Base-by-base conservation (phyloP, 2,329 filamentous ascomycete species). In the Claviceps sp. region DNA sequence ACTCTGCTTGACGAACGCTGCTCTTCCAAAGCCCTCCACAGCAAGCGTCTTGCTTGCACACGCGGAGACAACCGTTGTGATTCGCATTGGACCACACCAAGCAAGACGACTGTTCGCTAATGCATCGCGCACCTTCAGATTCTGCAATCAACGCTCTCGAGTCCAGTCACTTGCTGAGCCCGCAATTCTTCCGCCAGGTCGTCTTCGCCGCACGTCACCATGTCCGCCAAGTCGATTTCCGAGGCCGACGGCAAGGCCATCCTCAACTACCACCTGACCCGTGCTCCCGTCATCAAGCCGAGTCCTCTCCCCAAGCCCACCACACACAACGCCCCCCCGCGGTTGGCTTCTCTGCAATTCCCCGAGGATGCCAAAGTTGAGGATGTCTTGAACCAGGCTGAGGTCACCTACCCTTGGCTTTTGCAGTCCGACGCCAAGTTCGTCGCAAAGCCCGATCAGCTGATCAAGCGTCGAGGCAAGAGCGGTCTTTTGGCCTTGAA, bases 171-270 rank as follows among this genome's bases (percentile, higher is more conserved):
- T 46, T 34, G 18, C 34, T 38, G 37, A 50, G 37, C 18, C 37
- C 46, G 18, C 24, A 24, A 26, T 9, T 34, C 30, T 37, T 18
- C 44, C 52, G 18, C 49, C 55, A 51, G 52, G 55, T 57, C 54
- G 55, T 57, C 57, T 56, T 58, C 54, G 55, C 58, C 56, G 55
- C 59, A 60, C 59, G 58, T 58, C 64, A 68, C 55, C 62, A 72
- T 72, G 70, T 72, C 70, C 61, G 70, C 93, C 73, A 98, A 98
- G 78, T 86, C 91, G 62, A 97, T 98, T 70, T 76, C 86, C 79
- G 93, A 98, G 81, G 91, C 91, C 79, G 93, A 98, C 78, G 93
- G 93, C 82, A 98, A 98, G 86, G 93, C 93, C 81, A 97, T 98
- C 78, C 82, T 98, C 82, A 97, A 96, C 86, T 98, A 97, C 82